These are phyloP conservation scores for Ustilago loliicola DNA, from an alignment of 1,284 basidiomycete species.

Conservation along the genomic window DNA sequence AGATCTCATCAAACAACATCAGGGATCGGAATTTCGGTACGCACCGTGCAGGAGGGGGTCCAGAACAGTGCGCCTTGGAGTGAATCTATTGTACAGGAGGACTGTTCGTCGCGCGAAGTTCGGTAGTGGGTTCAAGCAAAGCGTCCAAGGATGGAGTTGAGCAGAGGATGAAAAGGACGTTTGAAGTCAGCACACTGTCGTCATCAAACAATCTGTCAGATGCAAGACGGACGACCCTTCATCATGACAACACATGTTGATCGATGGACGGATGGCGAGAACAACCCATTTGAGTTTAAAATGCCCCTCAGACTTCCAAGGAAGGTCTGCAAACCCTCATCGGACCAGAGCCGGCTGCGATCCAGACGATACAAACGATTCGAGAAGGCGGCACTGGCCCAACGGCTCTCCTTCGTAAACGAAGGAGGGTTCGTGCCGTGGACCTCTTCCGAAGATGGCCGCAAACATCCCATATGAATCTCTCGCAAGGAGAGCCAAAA, in stretches of 20 bases:
- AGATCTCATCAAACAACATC: slow-evolving; percentile 27
- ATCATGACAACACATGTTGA: slow-evolving; percentile 10
- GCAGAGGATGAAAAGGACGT: slow-evolving; percentile 8
- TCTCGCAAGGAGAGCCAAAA: slow-evolving; percentile 68
- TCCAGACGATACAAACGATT: slow-evolving; percentile 68
- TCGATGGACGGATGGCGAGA: slow-evolving; percentile 14
- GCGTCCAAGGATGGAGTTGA: slow-evolving; percentile 1
- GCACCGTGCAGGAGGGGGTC: slow-evolving; percentile 55
- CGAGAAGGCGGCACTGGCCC: slow-evolving; percentile 63
- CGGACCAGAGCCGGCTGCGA: slow-evolving; percentile 69
- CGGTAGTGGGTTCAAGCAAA: slow-evolving; percentile 14
- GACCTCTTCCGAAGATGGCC: slow-evolving; percentile 67
- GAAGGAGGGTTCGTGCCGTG: slow-evolving; percentile 68
- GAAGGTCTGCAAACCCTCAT: slow-evolving; percentile 71
- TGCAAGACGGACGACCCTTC: background rate
- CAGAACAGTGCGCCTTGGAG: slow-evolving; percentile 56
- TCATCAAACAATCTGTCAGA: too few species aligned
- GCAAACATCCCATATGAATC: slow-evolving; percentile 56
- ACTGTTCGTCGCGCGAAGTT: slow-evolving; percentile 38
- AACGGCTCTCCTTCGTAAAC: slow-evolving; percentile 61
- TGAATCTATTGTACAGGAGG: slow-evolving; percentile 51
- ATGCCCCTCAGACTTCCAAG: slow-evolving; percentile 70
- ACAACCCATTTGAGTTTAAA: background rate
- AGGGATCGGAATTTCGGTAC: slow-evolving; percentile 43
- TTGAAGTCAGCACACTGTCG: slow-evolving; percentile 25